A percentile compares a stretch with the other conserved stretches of the same genome.
phyloP scores from a whole-genome alignment of 1,284 basidiomycete species.

The Fomitiporia mediterranea region DNA sequence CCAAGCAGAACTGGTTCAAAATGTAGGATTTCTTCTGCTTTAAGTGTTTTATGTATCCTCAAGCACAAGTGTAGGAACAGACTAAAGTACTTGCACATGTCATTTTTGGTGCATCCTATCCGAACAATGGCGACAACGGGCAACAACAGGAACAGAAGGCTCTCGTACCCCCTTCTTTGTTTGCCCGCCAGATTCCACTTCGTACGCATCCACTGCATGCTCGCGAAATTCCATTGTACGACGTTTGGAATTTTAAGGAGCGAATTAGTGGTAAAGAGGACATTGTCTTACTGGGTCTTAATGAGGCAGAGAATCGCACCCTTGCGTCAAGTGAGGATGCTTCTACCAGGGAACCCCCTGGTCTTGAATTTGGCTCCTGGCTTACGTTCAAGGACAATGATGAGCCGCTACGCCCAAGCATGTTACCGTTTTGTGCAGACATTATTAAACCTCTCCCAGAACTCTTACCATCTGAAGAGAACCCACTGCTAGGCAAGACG shows the following conservation, averaged over 20 bases:
- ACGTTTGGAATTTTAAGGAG: neutral
- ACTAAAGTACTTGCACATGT: conserved; percentile 46
- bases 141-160: neutral
- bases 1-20: conserved; percentile 49
- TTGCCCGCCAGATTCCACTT: conserved; percentile 3
- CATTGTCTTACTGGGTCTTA: neutral
- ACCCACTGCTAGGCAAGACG: conserved; percentile 19
- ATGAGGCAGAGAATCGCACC: neutral
- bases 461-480: conserved; percentile 36
- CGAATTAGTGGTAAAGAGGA: conserved; percentile 7
- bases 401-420: conserved; percentile 42
- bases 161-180: conserved; percentile 9
- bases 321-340: neutral
- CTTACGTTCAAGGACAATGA: conserved; percentile 39
- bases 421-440: conserved; percentile 52
- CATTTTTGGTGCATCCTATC: conserved; percentile 45
- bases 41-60: neutral
- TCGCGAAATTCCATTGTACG: neutral
- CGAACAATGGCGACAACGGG: conserved; percentile 24
- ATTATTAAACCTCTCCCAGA: conserved; percentile 39
- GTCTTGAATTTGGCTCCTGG: conserved; percentile 56
- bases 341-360: conserved; percentile 1
- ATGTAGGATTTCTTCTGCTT: conserved; percentile 33
- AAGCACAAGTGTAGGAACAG: conserved; percentile 33
- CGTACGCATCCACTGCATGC: conserved; percentile 4